Evolutionary conservation across 768 basidiomycete species (phyloP), one percentile per base, ranked within the genome.

Genomic region (Leccinellum albellum): DNA sequence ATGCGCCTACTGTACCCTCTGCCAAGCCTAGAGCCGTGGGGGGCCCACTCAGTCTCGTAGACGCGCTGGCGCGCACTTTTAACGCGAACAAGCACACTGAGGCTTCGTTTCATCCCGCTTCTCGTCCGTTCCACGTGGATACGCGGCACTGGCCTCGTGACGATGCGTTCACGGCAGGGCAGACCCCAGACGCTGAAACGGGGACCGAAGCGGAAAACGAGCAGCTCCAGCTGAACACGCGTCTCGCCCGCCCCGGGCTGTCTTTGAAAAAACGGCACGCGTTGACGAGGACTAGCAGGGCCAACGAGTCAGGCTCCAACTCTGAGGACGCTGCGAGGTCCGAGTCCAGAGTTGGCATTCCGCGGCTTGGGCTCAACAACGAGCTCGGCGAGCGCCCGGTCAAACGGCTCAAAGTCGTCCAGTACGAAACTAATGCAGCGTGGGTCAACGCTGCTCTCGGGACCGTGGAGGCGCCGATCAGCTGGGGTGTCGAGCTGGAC

Each of bases 51-150:
- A 65, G 53, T 51, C 47, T 71, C 21, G 64, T 69, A 28, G 62
- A 65, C 29, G 70, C 68, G 31, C 50, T 70, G 15, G 42, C 62
- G 35, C 64, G 42, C 15, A 67, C 70, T 24, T 70, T 71, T 26
- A 21, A 62, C n/a, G 70, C 70, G 3, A 71, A 71, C 49, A 64
- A 23, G 29, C 26, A 66, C 10, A 15, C n/a, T 6, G 60, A 65
- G 1, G 21, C 6, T 0, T 15, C 17, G 9, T 23, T 14, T 26
- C 45, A 14, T 46, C 15, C 45, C 7, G 4, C 15, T 26, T 3
- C 42, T 3, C 53, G n/a, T 56, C 53, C 3, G 12, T 17, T 53
- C 13, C 57, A 33, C 37, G 1, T 23, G 6, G 12, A 15, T 26
- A 9, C 24, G 23, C 21, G 23, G 23, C 23, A 15, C 24, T 3